phyloP scores from a whole-genome alignment of 352 stramenopile genomes.

The Aphanomyces euteiches region DNA sequence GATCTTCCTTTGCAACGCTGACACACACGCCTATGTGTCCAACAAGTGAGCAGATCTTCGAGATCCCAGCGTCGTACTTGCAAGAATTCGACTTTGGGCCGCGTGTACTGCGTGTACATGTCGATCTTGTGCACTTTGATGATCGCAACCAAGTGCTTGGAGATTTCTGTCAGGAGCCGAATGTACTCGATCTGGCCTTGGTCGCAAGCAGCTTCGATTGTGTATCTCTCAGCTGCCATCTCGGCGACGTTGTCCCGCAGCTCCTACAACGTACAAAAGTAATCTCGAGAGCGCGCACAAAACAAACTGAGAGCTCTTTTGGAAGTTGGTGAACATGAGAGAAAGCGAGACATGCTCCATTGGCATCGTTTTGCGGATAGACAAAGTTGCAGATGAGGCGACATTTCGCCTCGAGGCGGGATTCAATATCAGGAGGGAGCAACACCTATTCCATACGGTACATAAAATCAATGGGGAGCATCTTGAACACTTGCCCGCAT shows the following conservation, averaged over 20 bases:
- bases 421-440: slow-evolving; percentile 12
- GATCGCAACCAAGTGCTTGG: background rate
- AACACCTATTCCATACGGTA: background rate
- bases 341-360: background rate
- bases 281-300: no score
- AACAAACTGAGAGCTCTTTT: background rate
- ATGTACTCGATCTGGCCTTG: background rate
- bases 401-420: slow-evolving; percentile 4
- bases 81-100: slow-evolving; percentile 5
- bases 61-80: background rate
- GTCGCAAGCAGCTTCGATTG: slow-evolving; percentile 9
- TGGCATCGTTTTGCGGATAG: background rate
- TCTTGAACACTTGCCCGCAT: background rate
- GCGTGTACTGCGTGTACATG: background rate
- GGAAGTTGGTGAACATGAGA: slow-evolving; percentile 2
- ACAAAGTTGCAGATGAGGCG: slow-evolving; percentile 1
- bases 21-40: background rate
- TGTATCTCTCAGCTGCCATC: background rate
- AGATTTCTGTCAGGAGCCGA: background rate
- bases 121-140: slow-evolving; percentile 4
- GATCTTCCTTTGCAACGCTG: slow-evolving; percentile 21
- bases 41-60: background rate
- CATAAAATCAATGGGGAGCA: background rate
- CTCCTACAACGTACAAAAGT: no score
- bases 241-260: background rate